phyloP scores from a whole-genome alignment of 1,139 yeast genomes.

The Wickerhamomyces sp. region DNA sequence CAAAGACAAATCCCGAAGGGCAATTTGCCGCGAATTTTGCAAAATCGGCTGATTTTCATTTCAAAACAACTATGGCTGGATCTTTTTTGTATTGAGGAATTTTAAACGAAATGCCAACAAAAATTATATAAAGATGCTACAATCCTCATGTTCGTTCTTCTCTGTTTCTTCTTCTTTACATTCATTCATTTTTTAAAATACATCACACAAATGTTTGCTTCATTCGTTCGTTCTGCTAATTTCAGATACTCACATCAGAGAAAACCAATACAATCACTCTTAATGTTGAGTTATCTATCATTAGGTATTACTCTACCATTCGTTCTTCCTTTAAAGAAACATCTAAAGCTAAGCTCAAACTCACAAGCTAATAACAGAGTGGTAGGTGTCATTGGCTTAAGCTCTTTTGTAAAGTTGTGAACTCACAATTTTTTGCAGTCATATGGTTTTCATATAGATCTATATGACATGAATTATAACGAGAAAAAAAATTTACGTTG shows the following conservation, averaged over 20 bases:
- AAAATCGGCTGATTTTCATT: too few relatives aligned
- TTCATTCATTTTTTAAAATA: too few relatives aligned
- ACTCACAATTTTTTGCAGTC: neutral
- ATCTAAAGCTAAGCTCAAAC: neutral
- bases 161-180: too few relatives aligned
- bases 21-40: too few relatives aligned
- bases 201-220: neutral
- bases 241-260: conserved; percentile 1
- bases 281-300: conserved; percentile 5
- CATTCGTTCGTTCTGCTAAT: neutral
- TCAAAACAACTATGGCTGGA: too few relatives aligned
- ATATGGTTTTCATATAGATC: too few relatives aligned
- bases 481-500: too few relatives aligned
- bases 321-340: conserved; percentile 3
- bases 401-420: conserved; percentile 1
- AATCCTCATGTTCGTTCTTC: neutral
- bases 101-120: neutral
- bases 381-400: conserved; percentile 3
- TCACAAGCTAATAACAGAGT: neutral
- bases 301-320: conserved; percentile 7
- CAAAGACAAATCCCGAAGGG: too few relatives aligned
- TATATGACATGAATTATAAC: too few relatives aligned
- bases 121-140: neutral
- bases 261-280: conserved; percentile 3
- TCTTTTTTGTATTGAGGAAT: too few relatives aligned